Evolutionary conservation across 352 stramenopile genomes (phyloP).

Genomic region (Elongisporangium anandrum): DNA sequence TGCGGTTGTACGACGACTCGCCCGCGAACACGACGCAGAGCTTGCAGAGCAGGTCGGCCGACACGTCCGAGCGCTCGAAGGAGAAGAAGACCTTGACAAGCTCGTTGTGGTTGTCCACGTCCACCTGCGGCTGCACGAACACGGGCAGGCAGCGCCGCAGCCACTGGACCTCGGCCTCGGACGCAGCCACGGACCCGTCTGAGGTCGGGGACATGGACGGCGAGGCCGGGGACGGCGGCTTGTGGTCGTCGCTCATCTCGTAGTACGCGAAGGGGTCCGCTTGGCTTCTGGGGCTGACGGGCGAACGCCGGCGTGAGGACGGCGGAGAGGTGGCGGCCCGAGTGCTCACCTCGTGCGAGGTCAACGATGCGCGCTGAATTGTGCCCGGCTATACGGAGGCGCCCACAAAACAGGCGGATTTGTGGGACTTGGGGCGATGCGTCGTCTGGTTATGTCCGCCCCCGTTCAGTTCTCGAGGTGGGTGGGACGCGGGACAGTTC

Average conservation of each 20-base stretch:
- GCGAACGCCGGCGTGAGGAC: constrained; percentile 2
- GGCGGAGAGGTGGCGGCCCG: background rate
- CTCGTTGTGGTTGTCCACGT: constrained; percentile 78
- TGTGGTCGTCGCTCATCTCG: constrained; percentile 37
- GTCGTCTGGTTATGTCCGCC: constrained; percentile 2
- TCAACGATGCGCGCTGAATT: background rate
- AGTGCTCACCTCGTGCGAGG: constrained; percentile 1
- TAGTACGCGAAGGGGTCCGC: constrained; percentile 30
- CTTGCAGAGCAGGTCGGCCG: constrained; percentile 52
- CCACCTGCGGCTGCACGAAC: constrained; percentile 79
- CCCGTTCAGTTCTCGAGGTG: constrained; percentile 2
- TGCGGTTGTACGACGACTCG: constrained; percentile 84
- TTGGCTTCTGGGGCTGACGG: constrained; percentile 7
- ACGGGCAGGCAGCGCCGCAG: constrained; percentile 76
- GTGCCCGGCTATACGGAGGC: background rate
- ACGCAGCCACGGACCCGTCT: constrained; percentile 9
- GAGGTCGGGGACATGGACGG: constrained; percentile 14
- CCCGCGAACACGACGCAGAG: constrained; percentile 81
- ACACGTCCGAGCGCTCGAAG: constrained; percentile 64
- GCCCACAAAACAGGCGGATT: constrained; percentile 1
- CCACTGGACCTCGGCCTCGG: constrained; percentile 60
- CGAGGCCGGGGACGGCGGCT: constrained; percentile 7
- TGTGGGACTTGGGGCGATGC: constrained; percentile 2
- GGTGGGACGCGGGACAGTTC: background rate
- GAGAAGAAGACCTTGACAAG: constrained; percentile 81